Evolutionary conservation across 257 asterid species (phyloP), one percentile per base, ranked within the genome.

Genomic region (Scutellaria barbata): DNA sequence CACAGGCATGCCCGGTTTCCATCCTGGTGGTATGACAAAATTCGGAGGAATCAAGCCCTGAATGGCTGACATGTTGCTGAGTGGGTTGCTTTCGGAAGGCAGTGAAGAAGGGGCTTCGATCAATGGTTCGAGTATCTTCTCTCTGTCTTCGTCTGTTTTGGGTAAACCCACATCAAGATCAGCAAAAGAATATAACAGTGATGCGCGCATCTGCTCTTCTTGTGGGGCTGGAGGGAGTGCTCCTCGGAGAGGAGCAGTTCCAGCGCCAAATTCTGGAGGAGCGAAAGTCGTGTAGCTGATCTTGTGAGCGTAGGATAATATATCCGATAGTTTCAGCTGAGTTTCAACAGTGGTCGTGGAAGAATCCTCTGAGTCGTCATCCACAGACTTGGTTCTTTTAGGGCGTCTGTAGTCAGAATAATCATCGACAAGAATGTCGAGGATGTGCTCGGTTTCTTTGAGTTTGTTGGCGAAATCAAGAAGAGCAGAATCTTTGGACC

Each of bases 1-100:
- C 76, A 93, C 96, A 6, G 96, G 97, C 98, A 93, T 90, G 33
- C 98, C 97, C 5, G 96, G 96, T 76, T 89, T 84, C 98, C 97
- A 93, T 58, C 96, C 96, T 5, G 94, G 73, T 51, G 98, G 98
- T 3, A 88, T 85, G 5, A 85, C 90, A 37, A 92, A 76, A 76
- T 85, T 87, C 33, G 95, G 83, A 47, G 94, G 90, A 60, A 89
- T 62, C 77, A 85, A 59, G 7, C 89, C 86, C 25, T 75, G 95
- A 30, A 85, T 54, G 54, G 78, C 81, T 13, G 89, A 16, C 10
- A 86, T 61, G 75, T 75, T 72, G 20, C 79, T 62, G n/a, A 76
- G 69, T 40, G 87, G 84, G 35, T 75, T 76, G 64, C 58, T 64
- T 42, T 87, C 89, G 14, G 73, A 58, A 0, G 86, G 74, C 1